A percentile compares a stretch with the other conserved stretches of the same genome.
phyloP scores from a whole-genome alignment of 106 monocot species.

The Dioscorea zingiberensis region DNA sequence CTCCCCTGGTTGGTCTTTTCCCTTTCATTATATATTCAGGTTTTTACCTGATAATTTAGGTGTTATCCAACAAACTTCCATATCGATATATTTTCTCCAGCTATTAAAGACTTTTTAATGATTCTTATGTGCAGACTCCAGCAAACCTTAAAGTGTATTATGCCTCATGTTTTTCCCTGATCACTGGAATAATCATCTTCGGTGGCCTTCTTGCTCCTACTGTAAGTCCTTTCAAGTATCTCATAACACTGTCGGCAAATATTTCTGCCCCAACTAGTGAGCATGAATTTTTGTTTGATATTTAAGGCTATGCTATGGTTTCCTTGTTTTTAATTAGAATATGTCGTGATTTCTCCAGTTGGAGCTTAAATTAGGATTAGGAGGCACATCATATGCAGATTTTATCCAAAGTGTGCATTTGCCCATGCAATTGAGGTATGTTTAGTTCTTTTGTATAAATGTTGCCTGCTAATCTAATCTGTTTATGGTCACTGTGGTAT shows the following conservation, averaged over 20 bases:
- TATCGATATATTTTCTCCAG: neutral
- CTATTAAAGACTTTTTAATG: neutral
- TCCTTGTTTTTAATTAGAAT: neutral
- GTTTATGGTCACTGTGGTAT: too few species aligned
- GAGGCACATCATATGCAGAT: slow-evolving; percentile 93
- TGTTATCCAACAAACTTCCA: too few species aligned
- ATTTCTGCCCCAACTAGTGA: too few species aligned
- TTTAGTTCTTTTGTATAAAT: neutral
- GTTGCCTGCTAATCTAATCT: too few species aligned
- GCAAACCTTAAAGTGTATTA: slow-evolving; percentile 92
- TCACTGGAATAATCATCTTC: slow-evolving; percentile 75
- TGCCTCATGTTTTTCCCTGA: slow-evolving; percentile 77
- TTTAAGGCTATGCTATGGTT: neutral
- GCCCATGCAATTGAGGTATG: slow-evolving; percentile 86
- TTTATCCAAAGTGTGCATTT: slow-evolving; percentile 84
- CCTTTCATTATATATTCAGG: too few species aligned
- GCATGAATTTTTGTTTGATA: too few species aligned
- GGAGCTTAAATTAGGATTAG: slow-evolving; percentile 91
- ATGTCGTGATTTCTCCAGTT: slow-evolving; percentile 35
- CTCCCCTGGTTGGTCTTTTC: slow-evolving; percentile 67
- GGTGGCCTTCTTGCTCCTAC: slow-evolving; percentile 91
- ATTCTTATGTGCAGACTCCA: slow-evolving; percentile 51
- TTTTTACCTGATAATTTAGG: too few species aligned
- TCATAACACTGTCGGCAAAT: neutral
- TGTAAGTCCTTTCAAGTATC: slow-evolving; percentile 29